Conservation (phyloP, 1,139 yeast genomes). For the Yamadazyma songkhlaensis region DNA sequence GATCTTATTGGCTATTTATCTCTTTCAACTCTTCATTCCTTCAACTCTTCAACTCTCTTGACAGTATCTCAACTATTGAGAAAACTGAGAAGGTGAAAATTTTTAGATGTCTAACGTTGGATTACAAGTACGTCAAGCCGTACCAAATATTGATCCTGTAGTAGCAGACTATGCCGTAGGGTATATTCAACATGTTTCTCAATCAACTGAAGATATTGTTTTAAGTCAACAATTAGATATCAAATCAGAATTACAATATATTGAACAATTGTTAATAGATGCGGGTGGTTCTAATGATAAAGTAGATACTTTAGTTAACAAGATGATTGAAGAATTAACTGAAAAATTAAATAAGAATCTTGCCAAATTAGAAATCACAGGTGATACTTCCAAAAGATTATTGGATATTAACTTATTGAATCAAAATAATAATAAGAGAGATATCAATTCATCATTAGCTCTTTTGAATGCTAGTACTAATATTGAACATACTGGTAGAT, state of each 20-base stretch:
- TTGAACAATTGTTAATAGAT: slow-evolving; percentile 60
- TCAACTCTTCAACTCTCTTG: not conserved
- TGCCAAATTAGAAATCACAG: slow-evolving; percentile 63
- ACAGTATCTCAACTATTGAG: not conserved
- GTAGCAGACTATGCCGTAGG: slow-evolving; percentile 93
- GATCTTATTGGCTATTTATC: not conserved
- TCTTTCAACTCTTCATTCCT: not conserved
- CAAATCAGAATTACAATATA: slow-evolving; percentile 61
- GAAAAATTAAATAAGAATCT: slow-evolving; percentile 65
- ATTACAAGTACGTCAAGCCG: slow-evolving; percentile 83
- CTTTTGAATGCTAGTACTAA: slow-evolving; percentile 74
- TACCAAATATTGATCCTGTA: slow-evolving; percentile 82
- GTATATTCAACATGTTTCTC: slow-evolving; percentile 74
- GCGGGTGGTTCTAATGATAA: slow-evolving; percentile 76
- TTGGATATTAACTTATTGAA: slow-evolving; percentile 64
- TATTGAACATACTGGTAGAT: slow-evolving; percentile 88
- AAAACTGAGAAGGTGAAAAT: slow-evolving; percentile 1
- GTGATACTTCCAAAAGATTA: slow-evolving; percentile 81
- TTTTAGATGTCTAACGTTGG: slow-evolving; percentile 49
- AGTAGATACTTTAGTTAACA: slow-evolving; percentile 46
- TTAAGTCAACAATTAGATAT: slow-evolving; percentile 69
- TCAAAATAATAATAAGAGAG: slow-evolving; percentile 63
- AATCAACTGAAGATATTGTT: slow-evolving; percentile 79
- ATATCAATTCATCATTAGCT: slow-evolving; percentile 68
- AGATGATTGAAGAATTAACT: slow-evolving; percentile 47